phyloP scores from a whole-genome alignment of 208 protist genomes.

The Acanthamoeba lenticulata region DNA sequence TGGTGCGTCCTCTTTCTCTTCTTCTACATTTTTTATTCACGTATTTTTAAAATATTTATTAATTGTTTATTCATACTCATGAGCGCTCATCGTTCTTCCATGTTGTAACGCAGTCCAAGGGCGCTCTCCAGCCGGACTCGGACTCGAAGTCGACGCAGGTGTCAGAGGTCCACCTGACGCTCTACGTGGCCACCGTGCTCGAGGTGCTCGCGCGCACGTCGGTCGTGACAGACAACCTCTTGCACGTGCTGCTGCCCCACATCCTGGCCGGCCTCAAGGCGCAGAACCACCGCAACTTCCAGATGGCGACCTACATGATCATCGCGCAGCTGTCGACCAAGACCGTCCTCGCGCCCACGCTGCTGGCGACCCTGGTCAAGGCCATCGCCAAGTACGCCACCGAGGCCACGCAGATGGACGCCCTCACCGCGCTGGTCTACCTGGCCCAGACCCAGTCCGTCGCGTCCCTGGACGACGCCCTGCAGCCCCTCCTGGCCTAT shows the following conservation, averaged over 20 bases:
- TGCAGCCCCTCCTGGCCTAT: conserved; percentile 22
- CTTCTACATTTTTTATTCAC: background rate
- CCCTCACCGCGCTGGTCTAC: conserved; percentile 1
- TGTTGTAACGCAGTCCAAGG: background rate
- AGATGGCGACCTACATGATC: conserved; percentile 70
- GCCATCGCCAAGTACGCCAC: conserved; percentile 46
- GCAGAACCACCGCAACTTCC: conserved; percentile 35
- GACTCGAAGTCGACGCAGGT: background rate
- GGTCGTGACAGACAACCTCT: conserved; percentile 31
- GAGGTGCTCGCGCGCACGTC: background rate
- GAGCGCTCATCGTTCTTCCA: background rate
- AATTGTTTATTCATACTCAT: background rate
- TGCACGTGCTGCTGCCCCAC: conserved; percentile 62
- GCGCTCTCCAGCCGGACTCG: background rate
- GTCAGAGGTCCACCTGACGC: background rate
- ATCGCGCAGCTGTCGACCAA: conserved; percentile 64
- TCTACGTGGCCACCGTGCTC: background rate
- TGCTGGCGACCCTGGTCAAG: conserved; percentile 50
- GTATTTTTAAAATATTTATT: background rate
- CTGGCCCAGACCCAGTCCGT: conserved; percentile 58
- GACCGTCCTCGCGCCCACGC: background rate
- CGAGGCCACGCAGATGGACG: background rate
- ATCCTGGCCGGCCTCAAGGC: conserved; percentile 57
- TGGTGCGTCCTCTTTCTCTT: background rate
- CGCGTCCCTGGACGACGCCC: background rate